Evolutionary conservation across 768 basidiomycete genomes (phyloP).

Genomic region (Hypholoma sublateritium): DNA sequence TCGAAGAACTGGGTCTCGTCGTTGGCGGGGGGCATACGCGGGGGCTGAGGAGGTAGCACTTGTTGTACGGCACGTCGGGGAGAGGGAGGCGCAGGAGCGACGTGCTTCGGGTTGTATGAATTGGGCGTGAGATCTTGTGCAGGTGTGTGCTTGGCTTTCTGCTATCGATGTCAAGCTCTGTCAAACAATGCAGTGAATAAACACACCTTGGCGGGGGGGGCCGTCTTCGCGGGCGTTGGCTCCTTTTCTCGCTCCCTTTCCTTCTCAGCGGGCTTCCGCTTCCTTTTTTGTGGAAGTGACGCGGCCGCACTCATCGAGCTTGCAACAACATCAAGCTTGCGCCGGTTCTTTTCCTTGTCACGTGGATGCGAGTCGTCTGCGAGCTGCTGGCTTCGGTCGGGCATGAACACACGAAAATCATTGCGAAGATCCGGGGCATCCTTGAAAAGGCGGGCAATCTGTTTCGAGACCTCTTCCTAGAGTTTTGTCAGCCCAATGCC

Average conservation of each 20-base stretch:
- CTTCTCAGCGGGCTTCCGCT: constrained; percentile 58
- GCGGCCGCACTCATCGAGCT: constrained; percentile 27
- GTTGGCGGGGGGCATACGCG: constrained; percentile 26
- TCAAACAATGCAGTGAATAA: constrained; percentile 17
- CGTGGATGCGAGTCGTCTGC: constrained; percentile 46
- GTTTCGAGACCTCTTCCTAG: constrained; percentile 66
- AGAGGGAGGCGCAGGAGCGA: constrained; percentile 30
- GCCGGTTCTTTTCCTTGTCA: constrained; percentile 43
- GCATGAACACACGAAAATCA: constrained; percentile 77
- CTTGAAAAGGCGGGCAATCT: constrained; percentile 70
- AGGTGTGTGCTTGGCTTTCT: constrained; percentile 39
- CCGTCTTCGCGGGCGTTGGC: constrained; percentile 25
- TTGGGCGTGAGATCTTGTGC: constrained; percentile 38
- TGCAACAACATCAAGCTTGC: constrained; percentile 44
- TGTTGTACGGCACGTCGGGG: constrained; percentile 31
- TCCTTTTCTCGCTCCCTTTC: constrained; percentile 43
- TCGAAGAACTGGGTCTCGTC: constrained; percentile 86
- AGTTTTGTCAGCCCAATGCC: neutral
- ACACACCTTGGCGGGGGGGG: constrained; percentile 39
- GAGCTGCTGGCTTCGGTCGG: constrained; percentile 51
- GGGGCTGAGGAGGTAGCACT: constrained; percentile 25
- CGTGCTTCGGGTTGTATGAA: constrained; percentile 35
- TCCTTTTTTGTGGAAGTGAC: constrained; percentile 65
- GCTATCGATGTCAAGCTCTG: constrained; percentile 10
- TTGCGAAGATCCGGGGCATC: constrained; percentile 73